Conservation (phyloP, 441 rosid species). For the Melastoma candidum region DNA sequence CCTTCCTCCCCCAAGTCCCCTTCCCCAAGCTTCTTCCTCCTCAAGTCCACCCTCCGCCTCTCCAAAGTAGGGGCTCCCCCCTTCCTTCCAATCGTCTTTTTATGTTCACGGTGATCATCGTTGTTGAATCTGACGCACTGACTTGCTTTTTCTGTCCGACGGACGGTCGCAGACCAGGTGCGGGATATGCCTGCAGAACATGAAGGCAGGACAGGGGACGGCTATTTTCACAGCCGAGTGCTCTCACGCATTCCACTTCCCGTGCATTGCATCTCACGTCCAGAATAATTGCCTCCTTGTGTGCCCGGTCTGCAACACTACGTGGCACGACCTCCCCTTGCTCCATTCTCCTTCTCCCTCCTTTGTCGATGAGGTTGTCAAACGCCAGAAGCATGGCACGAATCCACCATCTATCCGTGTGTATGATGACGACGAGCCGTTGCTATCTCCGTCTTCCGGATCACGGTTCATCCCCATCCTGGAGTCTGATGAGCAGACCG, state of each 20-base stretch:
- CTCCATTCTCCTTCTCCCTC: conserved; percentile 18
- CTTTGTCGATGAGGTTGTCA: conserved; percentile 9
- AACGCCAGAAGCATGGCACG: conserved; percentile 17
- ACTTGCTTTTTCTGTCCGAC: background rate
- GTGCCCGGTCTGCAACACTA: conserved; percentile 60
- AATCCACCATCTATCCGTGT: conserved; percentile 33
- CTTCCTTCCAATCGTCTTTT: no score
- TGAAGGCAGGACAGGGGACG: conserved; percentile 62
- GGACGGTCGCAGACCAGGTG: conserved; percentile 37
- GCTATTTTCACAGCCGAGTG: conserved; percentile 90
- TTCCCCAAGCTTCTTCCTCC: conserved; percentile 44
- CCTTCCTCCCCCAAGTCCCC: conserved; percentile 5
- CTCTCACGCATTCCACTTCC: conserved; percentile 66
- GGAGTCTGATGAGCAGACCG: conserved; percentile 43
- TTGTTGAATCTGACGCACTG: background rate
- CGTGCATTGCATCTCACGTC: conserved; percentile 51
- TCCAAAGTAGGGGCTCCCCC: conserved; percentile 35
- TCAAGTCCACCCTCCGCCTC: conserved; percentile 52
- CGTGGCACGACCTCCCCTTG: conserved; percentile 57
- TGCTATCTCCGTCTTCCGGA: conserved; percentile 47
- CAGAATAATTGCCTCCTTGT: conserved; percentile 26
- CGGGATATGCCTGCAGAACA: conserved; percentile 58
- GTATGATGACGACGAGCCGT: conserved; percentile 77
- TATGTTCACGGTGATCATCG: no score
- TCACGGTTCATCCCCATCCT: conserved; percentile 64